Evolutionary conservation across 345 rosid genomes (phyloP), one percentile per base, ranked within the genome.

Genomic region (Combretum micranthum): DNA sequence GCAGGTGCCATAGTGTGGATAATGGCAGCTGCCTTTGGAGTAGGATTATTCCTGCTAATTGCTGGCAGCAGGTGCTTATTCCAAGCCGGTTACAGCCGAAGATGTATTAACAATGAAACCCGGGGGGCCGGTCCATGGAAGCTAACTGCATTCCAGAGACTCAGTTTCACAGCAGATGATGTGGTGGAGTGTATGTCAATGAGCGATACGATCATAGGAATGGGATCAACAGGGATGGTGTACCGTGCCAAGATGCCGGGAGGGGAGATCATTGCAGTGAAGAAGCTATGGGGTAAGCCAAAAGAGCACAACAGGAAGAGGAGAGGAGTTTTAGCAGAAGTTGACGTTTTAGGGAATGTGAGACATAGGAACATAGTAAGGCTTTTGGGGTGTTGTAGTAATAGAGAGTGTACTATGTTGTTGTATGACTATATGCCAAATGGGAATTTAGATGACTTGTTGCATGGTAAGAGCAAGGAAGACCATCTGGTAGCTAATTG

Each of bases 371-470:
- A 94, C 63, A 94, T 94, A 43, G 99, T 94, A 55, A 80, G 99
- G 25, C 68, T 94, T 61, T 63, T 94, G 17, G 99, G 99, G 26
- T 84, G 96, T 17, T 85, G 96, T 72, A 80, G 87, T 70, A 94
- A 94, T 75, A 76, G 83, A 55, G 97, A 94, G 23, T 82, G 87
- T 23, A 94, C 99, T 43, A 87, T 94, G 99, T 75, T 94, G 65
- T 62, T 94, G 2, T 94, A 90, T 67, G 97, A 94, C 57, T 94
- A 87, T 77, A 90, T 94, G 99, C 97, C 97, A 0, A 87, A 85
- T 0, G 99, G 99, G 8, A 94, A 85, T 49, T 37, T 94, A 2
- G 97, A 90, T 47, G 92, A 94, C 57, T 47, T 90, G 20, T 48
- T 94, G 76, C 99, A 94, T 59, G 84, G 87, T 3, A 87, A 82